Percentiles rank a stretch among this genome's conserved stretches.
Conservation (phyloP, 805 yeast genomes). For the Barnettozyma botsteinii region DNA sequence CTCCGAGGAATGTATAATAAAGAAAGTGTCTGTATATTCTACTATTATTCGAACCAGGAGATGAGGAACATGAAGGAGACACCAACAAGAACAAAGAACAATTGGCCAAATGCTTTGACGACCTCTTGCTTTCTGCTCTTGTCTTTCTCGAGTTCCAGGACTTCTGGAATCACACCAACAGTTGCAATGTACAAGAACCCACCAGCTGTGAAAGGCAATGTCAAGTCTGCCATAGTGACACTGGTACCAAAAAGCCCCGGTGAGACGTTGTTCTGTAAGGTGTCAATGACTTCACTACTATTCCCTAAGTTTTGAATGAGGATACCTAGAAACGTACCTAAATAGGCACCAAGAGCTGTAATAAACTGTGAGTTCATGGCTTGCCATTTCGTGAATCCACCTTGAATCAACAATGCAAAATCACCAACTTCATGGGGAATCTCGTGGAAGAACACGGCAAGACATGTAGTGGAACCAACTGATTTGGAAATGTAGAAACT, state of each 20-base stretch:
- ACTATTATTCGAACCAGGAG: constrained; percentile 28
- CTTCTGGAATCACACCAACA: constrained; percentile 71
- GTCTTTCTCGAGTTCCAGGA: constrained; percentile 40
- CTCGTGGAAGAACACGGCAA: constrained; percentile 72
- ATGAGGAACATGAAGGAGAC: constrained; percentile 48
- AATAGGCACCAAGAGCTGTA: constrained; percentile 58
- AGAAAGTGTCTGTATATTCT: background rate
- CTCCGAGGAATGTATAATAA: no score
- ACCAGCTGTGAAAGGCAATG: constrained; percentile 72
- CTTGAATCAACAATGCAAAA: constrained; percentile 63
- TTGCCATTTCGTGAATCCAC: constrained; percentile 60
- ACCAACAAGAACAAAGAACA: constrained; percentile 47
- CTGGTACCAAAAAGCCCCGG: constrained; percentile 45
- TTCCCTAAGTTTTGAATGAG: constrained; percentile 39
- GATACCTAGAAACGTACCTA: constrained; percentile 65
- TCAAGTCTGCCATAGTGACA: constrained; percentile 44
- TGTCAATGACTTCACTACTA: constrained; percentile 1
- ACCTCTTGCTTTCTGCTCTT: constrained; percentile 35
- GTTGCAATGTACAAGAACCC: constrained; percentile 69
- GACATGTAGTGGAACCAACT: constrained; percentile 62
- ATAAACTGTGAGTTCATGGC: constrained; percentile 63
- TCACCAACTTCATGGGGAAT: constrained; percentile 82
- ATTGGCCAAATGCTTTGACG: constrained; percentile 38
- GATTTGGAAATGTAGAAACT: constrained; percentile 55
- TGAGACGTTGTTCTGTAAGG: constrained; percentile 10